Evolutionary conservation across 176 grass and related monocot species (phyloP).

Genomic region (Triticum monococcum): DNA sequence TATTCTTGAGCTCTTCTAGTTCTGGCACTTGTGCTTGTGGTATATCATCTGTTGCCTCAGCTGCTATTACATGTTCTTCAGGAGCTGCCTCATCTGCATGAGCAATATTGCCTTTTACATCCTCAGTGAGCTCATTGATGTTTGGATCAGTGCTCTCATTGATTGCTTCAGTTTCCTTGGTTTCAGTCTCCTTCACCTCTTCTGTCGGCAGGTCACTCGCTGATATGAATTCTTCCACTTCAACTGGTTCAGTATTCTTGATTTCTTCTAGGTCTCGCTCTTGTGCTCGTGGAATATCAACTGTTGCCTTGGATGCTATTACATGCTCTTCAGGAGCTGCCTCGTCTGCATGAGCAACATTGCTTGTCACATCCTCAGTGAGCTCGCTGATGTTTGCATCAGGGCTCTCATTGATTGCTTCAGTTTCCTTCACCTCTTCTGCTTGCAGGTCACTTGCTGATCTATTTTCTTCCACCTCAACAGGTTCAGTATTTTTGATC

Average conservation of each 20-base stretch:
- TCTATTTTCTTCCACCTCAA: not conserved
- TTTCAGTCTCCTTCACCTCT: constrained; percentile 14
- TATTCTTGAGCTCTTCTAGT: constrained; percentile 26
- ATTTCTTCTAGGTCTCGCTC: constrained; percentile 19
- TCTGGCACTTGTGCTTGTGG: constrained; percentile 9
- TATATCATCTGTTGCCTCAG: constrained; percentile 2
- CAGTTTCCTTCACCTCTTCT: not conserved
- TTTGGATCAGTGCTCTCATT: constrained; percentile 6
- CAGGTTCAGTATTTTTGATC: not conserved
- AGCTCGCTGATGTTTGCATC: not conserved
- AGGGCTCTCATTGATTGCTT: constrained; percentile 23
- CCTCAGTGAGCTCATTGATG: not conserved
- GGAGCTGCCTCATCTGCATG: not conserved
- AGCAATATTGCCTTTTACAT: not conserved
- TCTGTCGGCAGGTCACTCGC: constrained; percentile 6
- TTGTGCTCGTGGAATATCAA: constrained; percentile 18
- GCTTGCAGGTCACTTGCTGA: not conserved
- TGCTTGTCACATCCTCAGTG: not conserved
- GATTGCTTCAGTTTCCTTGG: constrained; percentile 18
- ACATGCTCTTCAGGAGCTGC: constrained; percentile 4
- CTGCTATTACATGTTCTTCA: constrained; percentile 5
- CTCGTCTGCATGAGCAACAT: not conserved
- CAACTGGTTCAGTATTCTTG: not conserved
- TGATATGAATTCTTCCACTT: not conserved
- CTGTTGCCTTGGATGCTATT: not conserved